Conservation (phyloP, 2,329 filamentous ascomycete species). For the Fusarium sp. region DNA sequence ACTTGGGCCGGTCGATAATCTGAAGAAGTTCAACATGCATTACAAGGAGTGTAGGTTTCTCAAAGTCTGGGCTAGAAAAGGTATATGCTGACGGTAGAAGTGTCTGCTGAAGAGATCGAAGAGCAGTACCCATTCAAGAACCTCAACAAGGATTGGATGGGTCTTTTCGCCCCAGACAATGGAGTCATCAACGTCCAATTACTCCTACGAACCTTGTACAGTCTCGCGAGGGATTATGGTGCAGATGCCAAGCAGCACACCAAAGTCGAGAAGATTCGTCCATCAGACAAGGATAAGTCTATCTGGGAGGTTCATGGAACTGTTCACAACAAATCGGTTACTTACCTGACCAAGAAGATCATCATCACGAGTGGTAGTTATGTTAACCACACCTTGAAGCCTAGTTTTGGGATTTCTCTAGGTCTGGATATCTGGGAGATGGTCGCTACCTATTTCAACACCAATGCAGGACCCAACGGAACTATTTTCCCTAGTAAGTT, state of each 20-base stretch:
- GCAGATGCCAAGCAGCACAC: slow-evolving; percentile 27
- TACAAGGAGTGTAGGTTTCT: slow-evolving; percentile 7
- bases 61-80: fast-evolving
- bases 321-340: background rate
- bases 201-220: slow-evolving; percentile 12
- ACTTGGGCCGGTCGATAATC: background rate
- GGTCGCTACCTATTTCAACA: slow-evolving; percentile 33
- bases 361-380: slow-evolving; percentile 22
- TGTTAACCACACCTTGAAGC: slow-evolving; percentile 28
- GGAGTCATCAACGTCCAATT: slow-evolving; percentile 29
- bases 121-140: slow-evolving; percentile 26
- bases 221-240: slow-evolving; percentile 26
- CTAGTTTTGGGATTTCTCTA: slow-evolving; percentile 24
- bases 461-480: slow-evolving; percentile 29
- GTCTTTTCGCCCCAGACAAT: slow-evolving; percentile 25
- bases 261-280: slow-evolving; percentile 9
- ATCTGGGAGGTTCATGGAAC: slow-evolving; percentile 21
- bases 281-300: background rate
- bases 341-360: slow-evolving; percentile 20
- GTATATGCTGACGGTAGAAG: background rate
- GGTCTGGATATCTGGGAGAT: slow-evolving; percentile 36
- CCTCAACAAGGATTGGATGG: background rate
- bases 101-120: slow-evolving; percentile 11
- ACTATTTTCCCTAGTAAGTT: slow-evolving; percentile 31
- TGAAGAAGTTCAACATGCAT: slow-evolving; percentile 11